Conservation (phyloP, 2,329 filamentous ascomycete genomes). For the Claviceps monticola region DNA sequence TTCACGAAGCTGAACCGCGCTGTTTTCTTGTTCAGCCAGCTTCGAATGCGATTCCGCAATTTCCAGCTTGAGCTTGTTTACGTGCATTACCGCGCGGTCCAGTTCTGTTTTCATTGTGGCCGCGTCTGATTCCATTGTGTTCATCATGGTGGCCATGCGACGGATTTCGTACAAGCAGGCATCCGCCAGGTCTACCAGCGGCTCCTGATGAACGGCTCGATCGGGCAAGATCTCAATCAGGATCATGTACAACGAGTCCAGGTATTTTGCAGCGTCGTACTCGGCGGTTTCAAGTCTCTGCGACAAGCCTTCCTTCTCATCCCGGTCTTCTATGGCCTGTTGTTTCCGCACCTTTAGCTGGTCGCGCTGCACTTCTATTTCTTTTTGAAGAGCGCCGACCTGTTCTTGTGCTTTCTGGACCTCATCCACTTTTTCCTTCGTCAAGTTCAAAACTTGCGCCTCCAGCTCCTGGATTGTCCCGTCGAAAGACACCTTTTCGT, state of each 20-base stretch:
- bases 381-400: conserved; percentile 47
- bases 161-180: conserved; percentile 43
- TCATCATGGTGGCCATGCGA: conserved; percentile 45
- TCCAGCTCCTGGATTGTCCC: conserved; percentile 55
- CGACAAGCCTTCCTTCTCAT: conserved; percentile 37
- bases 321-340: conserved; percentile 40
- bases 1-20: conserved; percentile 39
- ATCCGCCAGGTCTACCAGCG: conserved; percentile 44
- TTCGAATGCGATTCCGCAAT: conserved; percentile 39
- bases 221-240: conserved; percentile 43
- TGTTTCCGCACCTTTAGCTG: conserved; percentile 43
- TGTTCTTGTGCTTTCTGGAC: conserved; percentile 45
- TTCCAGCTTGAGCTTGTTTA: conserved; percentile 43
- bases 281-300: conserved; percentile 37
- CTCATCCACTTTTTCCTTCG: conserved; percentile 43
- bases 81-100: conserved; percentile 40
- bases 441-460: conserved; percentile 53
- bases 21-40: conserved; percentile 37
- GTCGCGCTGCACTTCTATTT: conserved; percentile 45
- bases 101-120: conserved; percentile 49
- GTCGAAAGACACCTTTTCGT: conserved; percentile 60
- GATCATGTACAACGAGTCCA: conserved; percentile 42
- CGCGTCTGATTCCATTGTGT: conserved; percentile 44
- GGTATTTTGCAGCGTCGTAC: conserved; percentile 36
- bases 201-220: conserved; percentile 39